Conservation (phyloP, 768 basidiomycete genomes). For the Trametes villosa region DNA sequence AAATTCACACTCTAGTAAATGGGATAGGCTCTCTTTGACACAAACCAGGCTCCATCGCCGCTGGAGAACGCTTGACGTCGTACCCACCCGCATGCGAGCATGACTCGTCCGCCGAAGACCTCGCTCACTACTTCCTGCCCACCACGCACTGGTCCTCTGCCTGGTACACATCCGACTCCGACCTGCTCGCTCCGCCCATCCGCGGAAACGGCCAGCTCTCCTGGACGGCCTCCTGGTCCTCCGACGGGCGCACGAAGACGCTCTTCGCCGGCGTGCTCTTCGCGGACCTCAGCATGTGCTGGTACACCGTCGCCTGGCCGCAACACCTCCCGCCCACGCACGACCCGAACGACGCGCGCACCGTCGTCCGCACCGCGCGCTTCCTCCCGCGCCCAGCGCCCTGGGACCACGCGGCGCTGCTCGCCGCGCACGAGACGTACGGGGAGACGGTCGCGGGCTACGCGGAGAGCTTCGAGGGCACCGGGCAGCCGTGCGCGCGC, state of each 20-base stretch:
- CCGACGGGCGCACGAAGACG: constrained; percentile 36
- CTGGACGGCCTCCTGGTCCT: constrained; percentile 35
- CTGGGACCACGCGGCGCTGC: constrained; percentile 39
- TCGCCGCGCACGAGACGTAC: constrained; percentile 50
- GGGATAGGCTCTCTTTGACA: not conserved
- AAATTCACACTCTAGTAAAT: no score
- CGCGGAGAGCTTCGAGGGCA: constrained; percentile 49
- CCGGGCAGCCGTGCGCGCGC: constrained; percentile 49
- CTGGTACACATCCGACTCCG: constrained; percentile 43
- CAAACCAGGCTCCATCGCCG: not conserved
- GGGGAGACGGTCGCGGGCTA: constrained; percentile 53
- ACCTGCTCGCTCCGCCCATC: constrained; percentile 41
- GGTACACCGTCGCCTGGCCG: constrained; percentile 48
- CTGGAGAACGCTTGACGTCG: constrained; percentile 27
- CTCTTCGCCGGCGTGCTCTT: constrained; percentile 46
- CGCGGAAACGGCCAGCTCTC: constrained; percentile 14
- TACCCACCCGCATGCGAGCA: constrained; percentile 40
- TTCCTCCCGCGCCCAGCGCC: constrained; percentile 47
- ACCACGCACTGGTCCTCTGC: constrained; percentile 44
- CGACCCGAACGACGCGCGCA: constrained; percentile 37
- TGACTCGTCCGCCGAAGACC: constrained; percentile 46
- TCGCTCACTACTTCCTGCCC: constrained; percentile 50
- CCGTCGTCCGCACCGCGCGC: constrained; percentile 40
- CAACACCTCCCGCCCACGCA: constrained; percentile 26
- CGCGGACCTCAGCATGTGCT: constrained; percentile 54